Conservation (phyloP, 176 grass and related monocot genomes). For the Carex kokanica region DNA sequence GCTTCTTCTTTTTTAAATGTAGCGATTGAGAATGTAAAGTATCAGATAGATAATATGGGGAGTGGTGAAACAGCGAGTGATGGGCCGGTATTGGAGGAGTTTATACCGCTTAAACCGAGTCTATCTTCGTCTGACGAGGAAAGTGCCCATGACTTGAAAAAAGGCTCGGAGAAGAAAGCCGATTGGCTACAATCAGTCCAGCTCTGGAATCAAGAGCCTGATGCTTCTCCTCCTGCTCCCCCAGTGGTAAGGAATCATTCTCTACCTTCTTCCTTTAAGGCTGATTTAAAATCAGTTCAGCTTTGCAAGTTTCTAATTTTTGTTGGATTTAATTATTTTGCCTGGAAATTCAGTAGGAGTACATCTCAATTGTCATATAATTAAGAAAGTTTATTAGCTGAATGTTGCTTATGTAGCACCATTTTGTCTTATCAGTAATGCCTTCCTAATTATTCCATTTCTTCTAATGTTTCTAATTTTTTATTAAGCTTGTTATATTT, state of each 20-base stretch:
- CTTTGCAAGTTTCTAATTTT: background rate
- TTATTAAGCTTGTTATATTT: background rate
- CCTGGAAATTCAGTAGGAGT: slow-evolving; percentile 6
- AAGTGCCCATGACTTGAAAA: slow-evolving; percentile 28
- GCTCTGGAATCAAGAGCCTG: slow-evolving; percentile 53
- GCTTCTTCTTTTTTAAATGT: background rate
- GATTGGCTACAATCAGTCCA: slow-evolving; percentile 83
- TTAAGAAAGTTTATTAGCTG: background rate
- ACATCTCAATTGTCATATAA: background rate
- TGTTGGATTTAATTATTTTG: background rate
- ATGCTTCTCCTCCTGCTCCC: background rate
- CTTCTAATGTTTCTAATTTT: background rate
- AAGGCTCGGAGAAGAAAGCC: slow-evolving; percentile 16
- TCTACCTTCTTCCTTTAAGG: background rate
- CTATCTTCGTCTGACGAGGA: slow-evolving; percentile 38
- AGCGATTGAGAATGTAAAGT: slow-evolving; percentile 67
- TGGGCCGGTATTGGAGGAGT: slow-evolving; percentile 80
- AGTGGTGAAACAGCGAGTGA: slow-evolving; percentile 47
- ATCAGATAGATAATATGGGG: slow-evolving; percentile 44
- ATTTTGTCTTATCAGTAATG: background rate
- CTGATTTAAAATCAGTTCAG: background rate
- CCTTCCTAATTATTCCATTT: background rate
- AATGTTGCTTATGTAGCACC: background rate
- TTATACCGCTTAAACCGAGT: slow-evolving; percentile 86
- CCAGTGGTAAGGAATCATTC: slow-evolving; percentile 18